Base-by-base conservation (phyloP, 441 rosid genomes). In the Theobroma grandiflorum region DNA sequence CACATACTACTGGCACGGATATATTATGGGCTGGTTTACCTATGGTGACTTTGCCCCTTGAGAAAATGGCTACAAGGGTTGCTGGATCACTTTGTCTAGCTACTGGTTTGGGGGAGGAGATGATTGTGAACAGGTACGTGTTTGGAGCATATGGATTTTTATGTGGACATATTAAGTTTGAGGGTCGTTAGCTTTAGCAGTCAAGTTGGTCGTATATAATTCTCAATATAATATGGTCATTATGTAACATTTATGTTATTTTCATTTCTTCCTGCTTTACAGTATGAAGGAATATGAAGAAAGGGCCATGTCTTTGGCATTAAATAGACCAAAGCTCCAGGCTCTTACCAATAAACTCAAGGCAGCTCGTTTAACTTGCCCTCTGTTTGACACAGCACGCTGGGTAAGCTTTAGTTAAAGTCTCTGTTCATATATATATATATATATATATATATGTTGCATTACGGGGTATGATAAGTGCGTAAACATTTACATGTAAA, bases 21-120 rank as follows among this genome's bases (percentile, higher is more conserved):
- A 88, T 97, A 20, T 77, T 95, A 40, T 95, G 99, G 99, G 99
- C 99, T 78, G 99, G 99, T 82, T 92, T 95, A 65, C 99, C 99
- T 2, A 95, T 95, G 95, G 89, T 97, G 83, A 97, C 99, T 38
- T 83, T 90, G 72, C 99, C 99, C 6, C 98, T 94, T n/a, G 97
- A 97, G 86, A 97, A 95, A 87, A 97, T 97, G 99, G 99, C 99
- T 63, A 94, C 99, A 11, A 87, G 99, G 82, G 99, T 97, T 76
- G 99, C 99, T 83, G 99, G 99, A 76, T 97, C 99, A 47, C 91
- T 97, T 59, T 97, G 98, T 82, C 90, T 91, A 59, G 98, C 99
- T 78, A 95, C 99, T 80, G 99, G 99, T 43, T 88, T 97, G 12
- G 99, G 99, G 63, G 99, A 94, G 8, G 99, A 95, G 85, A 95